phyloP scores from a whole-genome alignment of 495 filamentous ascomycete genomes.

The Pseudoneurospora amorphoporcata region DNA sequence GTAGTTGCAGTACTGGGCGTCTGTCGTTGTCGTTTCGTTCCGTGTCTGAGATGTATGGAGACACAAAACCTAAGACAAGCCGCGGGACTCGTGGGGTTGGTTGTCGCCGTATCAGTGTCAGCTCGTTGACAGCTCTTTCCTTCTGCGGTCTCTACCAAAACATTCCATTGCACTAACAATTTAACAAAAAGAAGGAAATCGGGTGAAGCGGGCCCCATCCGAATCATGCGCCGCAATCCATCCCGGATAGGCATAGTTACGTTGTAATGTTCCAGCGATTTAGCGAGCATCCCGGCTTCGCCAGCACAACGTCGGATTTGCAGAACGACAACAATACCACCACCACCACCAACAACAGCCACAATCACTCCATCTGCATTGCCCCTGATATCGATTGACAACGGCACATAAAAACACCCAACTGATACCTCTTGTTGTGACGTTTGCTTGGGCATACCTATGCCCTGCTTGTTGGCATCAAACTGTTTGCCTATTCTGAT shows the following conservation, averaged over 20 bases:
- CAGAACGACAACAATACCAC: neutral
- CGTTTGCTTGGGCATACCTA: neutral
- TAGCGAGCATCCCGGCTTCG: neutral
- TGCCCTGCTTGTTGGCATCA: neutral
- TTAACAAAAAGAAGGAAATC: neutral
- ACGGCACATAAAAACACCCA: neutral
- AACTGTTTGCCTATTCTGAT: neutral
- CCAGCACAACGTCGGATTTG: neutral
- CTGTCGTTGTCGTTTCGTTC: neutral
- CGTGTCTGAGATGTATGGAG: constrained; percentile 23
- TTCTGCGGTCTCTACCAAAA: neutral
- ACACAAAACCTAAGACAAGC: constrained; percentile 26
- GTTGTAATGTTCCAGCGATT: neutral
- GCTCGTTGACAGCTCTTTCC: neutral
- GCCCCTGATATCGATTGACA: neutral
- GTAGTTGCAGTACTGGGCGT: neutral
- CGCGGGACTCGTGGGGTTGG: constrained; percentile 27
- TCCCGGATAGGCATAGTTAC: neutral
- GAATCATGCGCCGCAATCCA: neutral
- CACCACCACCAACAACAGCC: neutral
- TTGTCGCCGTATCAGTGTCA: constrained; percentile 7
- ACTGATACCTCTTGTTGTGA: neutral
- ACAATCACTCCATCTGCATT: neutral
- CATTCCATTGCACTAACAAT: neutral
- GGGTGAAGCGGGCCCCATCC: constrained; percentile 23